Percentiles rank a stretch among this genome's conserved stretches.
These are phyloP conservation scores for Apiotrichum domesticum DNA, from an alignment of 1,284 basidiomycete species.

Conservation along the genomic window DNA sequence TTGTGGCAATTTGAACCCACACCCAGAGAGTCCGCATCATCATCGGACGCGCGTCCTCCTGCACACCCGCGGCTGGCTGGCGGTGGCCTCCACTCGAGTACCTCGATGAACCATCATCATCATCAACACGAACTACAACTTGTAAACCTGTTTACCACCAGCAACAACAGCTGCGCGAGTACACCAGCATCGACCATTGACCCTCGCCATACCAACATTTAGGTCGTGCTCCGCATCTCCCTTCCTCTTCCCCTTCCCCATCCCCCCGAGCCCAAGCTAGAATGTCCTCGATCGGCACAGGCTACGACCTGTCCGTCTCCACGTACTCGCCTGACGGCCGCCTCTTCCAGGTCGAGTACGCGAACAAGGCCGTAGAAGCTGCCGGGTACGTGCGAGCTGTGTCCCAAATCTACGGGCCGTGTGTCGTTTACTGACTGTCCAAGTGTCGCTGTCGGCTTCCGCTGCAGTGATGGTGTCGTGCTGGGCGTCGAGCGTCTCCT, in stretches of 20 bases:
- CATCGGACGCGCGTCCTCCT: background rate
- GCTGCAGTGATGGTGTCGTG: constrained; percentile 88
- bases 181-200: too few relatives aligned
- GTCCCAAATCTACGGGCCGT: background rate
- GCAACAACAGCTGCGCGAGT: background rate
- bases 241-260: background rate
- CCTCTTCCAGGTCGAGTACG: constrained; percentile 99
- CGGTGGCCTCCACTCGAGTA: too few relatives aligned
- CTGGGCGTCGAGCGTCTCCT: constrained; percentile 95
- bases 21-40: background rate
- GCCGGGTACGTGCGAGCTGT: constrained; percentile 61
- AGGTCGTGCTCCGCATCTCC: background rate
- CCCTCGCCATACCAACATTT: too few relatives aligned
- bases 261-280: constrained; percentile 1
- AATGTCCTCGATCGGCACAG: constrained; percentile 97
- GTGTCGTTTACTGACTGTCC: background rate
- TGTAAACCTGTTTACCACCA: background rate
- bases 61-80: too few relatives aligned
- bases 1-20: too few relatives aligned
- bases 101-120: too few relatives aligned
- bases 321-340: constrained; percentile 98
- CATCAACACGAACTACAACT: background rate
- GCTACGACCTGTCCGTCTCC: constrained; percentile 96
- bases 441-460: constrained; percentile 84
- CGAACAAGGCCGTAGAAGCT: constrained; percentile 96